A percentile compares a stretch with the other conserved stretches of the same genome.
Conservation (phyloP, 1,139 yeast genomes). For the Lodderomyces parapsilosis region DNA sequence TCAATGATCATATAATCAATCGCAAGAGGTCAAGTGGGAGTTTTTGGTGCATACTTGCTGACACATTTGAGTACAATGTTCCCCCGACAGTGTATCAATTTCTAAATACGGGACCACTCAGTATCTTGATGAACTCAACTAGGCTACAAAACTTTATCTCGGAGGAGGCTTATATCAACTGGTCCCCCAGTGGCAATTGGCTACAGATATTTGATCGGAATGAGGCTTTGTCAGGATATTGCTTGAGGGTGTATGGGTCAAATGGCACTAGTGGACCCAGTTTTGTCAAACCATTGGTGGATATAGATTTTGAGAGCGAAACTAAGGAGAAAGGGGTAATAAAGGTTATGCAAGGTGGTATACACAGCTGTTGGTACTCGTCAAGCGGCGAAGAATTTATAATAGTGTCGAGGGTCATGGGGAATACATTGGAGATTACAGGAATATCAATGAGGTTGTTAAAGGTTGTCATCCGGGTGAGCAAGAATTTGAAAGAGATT, state of each 20-base stretch:
- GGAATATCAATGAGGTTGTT: not conserved
- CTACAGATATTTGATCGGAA: constrained; percentile 25
- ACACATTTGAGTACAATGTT: constrained; percentile 15
- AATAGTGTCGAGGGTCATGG: not conserved
- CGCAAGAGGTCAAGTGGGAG: constrained; percentile 19
- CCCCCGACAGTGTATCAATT: constrained; percentile 34
- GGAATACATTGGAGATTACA: not conserved
- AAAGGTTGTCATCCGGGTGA: not conserved
- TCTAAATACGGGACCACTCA: constrained; percentile 33
- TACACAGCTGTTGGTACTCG: not conserved
- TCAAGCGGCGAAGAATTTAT: not conserved
- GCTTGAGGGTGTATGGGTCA: constrained; percentile 26
- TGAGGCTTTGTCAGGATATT: constrained; percentile 30
- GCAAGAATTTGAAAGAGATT: not conserved
- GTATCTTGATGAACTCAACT: constrained; percentile 24
- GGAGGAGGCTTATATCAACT: constrained; percentile 19
- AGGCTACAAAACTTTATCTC: constrained; percentile 20
- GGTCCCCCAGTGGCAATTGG: constrained; percentile 42
- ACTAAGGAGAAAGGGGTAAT: not conserved
- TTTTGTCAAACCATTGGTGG: constrained; percentile 17
- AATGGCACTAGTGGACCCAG: constrained; percentile 20
- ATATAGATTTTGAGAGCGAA: constrained; percentile 14
- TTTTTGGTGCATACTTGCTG: constrained; percentile 36
- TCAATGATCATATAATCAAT: constrained; percentile 17
- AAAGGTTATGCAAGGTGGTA: not conserved